Evolutionary conservation across 345 rosid species (phyloP).

Genomic region (Acer saccharum): DNA sequence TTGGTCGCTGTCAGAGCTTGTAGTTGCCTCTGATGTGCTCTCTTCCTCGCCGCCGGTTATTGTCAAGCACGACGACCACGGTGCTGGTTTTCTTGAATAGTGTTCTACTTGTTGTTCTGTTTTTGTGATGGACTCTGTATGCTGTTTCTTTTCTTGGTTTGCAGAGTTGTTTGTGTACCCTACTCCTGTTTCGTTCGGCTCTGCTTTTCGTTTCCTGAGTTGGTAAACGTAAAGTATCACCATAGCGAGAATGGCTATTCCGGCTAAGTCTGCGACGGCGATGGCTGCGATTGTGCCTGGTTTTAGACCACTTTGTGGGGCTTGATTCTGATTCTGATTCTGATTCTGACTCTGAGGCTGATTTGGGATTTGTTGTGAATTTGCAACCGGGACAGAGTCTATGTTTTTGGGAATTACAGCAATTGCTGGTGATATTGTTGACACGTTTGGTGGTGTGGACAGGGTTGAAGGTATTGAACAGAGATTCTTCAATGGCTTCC

Average conservation of each 20-base stretch:
- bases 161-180: slow-evolving; percentile 14
- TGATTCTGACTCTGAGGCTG: slow-evolving; percentile 11
- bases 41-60: slow-evolving; percentile 47
- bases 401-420: slow-evolving; percentile 78
- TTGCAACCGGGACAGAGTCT: slow-evolving; percentile 36
- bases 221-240: slow-evolving; percentile 69
- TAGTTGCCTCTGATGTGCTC: slow-evolving; percentile 43
- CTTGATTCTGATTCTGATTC: slow-evolving; percentile 23
- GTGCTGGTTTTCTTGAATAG: slow-evolving; percentile 30
- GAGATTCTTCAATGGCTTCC: slow-evolving; percentile 75
- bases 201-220: slow-evolving; percentile 50
- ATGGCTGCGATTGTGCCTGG: slow-evolving; percentile 73
- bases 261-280: slow-evolving; percentile 62
- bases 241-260: slow-evolving; percentile 58
- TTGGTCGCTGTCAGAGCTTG: slow-evolving; percentile 60
- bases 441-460: slow-evolving; percentile 65
- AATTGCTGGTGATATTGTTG: slow-evolving; percentile 78
- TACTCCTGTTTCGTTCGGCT: not conserved
- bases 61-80: slow-evolving; percentile 65
- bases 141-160: slow-evolving; percentile 24
- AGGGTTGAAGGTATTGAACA: slow-evolving; percentile 80
- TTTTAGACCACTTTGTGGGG: slow-evolving; percentile 49
- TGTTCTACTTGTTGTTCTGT: slow-evolving; percentile 10
- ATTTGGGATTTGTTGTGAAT: slow-evolving; percentile 19
- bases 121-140: slow-evolving; percentile 33